phyloP scores from a whole-genome alignment of 345 rosid species.

The Combretum micranthum region DNA sequence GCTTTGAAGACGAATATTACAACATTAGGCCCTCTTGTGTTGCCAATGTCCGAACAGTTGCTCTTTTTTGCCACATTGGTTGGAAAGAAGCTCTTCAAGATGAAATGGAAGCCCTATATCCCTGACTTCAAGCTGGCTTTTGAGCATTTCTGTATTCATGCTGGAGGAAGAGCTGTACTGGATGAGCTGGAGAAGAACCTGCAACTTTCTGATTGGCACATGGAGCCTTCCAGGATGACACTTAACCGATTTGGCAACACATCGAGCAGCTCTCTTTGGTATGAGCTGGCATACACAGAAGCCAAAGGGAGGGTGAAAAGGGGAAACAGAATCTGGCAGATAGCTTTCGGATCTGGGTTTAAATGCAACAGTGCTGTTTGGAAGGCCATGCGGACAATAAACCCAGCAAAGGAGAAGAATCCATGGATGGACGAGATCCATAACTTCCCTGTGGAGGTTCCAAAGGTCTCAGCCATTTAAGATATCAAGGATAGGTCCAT shows the following conservation, averaged over 20 bases:
- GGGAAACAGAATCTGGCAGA: constrained; percentile 56
- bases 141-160: constrained; percentile 55
- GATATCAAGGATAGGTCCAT: neutral
- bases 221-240: constrained; percentile 61
- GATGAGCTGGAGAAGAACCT: constrained; percentile 48
- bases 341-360: constrained; percentile 60
- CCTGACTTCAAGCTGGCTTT: constrained; percentile 58
- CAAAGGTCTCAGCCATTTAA: constrained; percentile 24
- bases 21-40: constrained; percentile 54
- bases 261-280: constrained; percentile 58
- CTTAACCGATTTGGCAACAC: constrained; percentile 45
- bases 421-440: constrained; percentile 50
- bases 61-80: constrained; percentile 41
- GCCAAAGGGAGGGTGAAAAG: constrained; percentile 45
- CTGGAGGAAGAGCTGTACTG: constrained; percentile 44
- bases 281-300: constrained; percentile 44
- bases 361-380: constrained; percentile 59
- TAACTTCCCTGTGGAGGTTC: constrained; percentile 36
- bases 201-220: constrained; percentile 47
- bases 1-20: constrained; percentile 45
- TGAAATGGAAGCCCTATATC: constrained; percentile 40
- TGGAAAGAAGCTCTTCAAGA: constrained; percentile 35
- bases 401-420: constrained; percentile 40
- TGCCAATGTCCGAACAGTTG: constrained; percentile 43
- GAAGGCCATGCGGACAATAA: constrained; percentile 40